These are phyloP conservation scores for Pseudocercospora pini-densiflorae DNA, from an alignment of 2,329 filamentous ascomycete genomes.

Conservation along the genomic window DNA sequence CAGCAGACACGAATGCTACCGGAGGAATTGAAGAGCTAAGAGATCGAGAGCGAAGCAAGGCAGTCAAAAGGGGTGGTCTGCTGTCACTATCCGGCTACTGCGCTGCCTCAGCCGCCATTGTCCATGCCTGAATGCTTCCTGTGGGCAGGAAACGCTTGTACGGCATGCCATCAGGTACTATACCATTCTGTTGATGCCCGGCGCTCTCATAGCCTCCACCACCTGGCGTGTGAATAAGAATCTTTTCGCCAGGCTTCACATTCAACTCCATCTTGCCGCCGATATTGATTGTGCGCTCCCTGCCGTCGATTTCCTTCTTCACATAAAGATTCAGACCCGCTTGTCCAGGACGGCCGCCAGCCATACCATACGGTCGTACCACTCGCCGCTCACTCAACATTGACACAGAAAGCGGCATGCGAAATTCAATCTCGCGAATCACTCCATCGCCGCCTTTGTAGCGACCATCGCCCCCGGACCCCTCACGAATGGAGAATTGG, in stretches of 20 bases:
- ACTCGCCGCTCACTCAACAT: slow-evolving; percentile 42
- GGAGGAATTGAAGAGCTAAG: no score
- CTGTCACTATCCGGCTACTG: slow-evolving; percentile 8
- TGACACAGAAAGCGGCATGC: slow-evolving; percentile 33
- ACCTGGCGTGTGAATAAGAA: slow-evolving; percentile 38
- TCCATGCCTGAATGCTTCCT: slow-evolving; percentile 23
- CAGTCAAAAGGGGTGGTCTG: no score
- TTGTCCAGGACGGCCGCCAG: slow-evolving; percentile 39
- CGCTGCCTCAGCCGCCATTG: slow-evolving; percentile 20
- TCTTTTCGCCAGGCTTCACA: slow-evolving; percentile 28
- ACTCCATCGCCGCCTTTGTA: slow-evolving; percentile 41
- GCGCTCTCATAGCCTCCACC: slow-evolving; percentile 18
- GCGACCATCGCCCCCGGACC: slow-evolving; percentile 37
- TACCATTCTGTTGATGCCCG: not conserved
- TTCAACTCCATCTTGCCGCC: slow-evolving; percentile 31
- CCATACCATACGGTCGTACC: slow-evolving; percentile 41
- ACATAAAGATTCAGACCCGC: slow-evolving; percentile 38
- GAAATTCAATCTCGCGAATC: slow-evolving; percentile 39
- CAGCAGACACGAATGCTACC: no score
- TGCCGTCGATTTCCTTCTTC: slow-evolving; percentile 31
- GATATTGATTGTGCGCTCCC: slow-evolving; percentile 29
- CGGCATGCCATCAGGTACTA: not conserved
- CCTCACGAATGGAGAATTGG: slow-evolving; percentile 39
- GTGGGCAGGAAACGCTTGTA: slow-evolving; percentile 5
- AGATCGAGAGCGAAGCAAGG: no score